phyloP scores from a whole-genome alignment of 352 stramenopile genomes.

The Peronosclerospora sorghi region DNA sequence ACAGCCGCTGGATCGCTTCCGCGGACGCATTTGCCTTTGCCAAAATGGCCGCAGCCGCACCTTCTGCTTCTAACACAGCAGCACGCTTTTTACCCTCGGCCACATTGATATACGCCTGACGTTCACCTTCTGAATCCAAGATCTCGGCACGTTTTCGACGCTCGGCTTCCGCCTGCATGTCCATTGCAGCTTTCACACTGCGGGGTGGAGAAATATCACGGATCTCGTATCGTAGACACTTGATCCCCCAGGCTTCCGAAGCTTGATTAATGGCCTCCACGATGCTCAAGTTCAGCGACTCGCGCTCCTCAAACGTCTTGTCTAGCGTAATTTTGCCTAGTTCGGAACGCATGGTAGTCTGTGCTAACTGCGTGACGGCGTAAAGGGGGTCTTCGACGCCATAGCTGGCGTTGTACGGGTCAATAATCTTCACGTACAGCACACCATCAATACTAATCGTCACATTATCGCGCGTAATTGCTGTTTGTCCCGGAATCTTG shows the following conservation, averaged over 20 bases:
- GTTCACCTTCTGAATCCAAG: constrained; percentile 84
- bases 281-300: constrained; percentile 87
- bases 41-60: constrained; percentile 76
- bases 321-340: constrained; percentile 89
- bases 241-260: constrained; percentile 83
- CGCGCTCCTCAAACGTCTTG: constrained; percentile 89
- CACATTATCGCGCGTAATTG: constrained; percentile 88
- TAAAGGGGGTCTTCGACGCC: constrained; percentile 83
- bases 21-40: constrained; percentile 74
- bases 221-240: constrained; percentile 88
- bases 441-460: constrained; percentile 88
- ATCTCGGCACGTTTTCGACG: constrained; percentile 87
- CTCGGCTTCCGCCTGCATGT: constrained; percentile 89
- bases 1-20: constrained; percentile 67
- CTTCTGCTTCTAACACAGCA: constrained; percentile 76
- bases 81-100: constrained; percentile 85
- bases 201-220: constrained; percentile 81
- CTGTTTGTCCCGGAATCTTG: constrained; percentile 83
- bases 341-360: constrained; percentile 87
- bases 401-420: constrained; percentile 85
- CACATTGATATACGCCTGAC: constrained; percentile 85
- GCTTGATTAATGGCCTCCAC: constrained; percentile 88
- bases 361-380: constrained; percentile 84
- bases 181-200: constrained; percentile 84
- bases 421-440: constrained; percentile 86